phyloP scores from a whole-genome alignment of 805 yeast species.

The Maudiozyma bulderi region DNA sequence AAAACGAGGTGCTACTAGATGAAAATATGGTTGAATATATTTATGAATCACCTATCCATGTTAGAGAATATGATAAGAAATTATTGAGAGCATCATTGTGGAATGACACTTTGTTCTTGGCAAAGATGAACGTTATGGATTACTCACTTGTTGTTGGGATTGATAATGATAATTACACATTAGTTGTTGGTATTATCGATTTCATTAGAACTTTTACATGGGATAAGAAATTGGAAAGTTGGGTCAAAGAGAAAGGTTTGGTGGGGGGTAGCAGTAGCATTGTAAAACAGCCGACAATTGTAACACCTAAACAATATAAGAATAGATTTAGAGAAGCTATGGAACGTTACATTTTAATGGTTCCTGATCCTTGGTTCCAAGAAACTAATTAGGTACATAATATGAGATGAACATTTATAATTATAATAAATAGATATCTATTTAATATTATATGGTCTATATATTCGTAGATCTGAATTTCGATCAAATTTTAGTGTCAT shows the following conservation, averaged over 20 bases:
- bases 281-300: constrained; percentile 91
- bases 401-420: neutral
- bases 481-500: no score
- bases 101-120: constrained; percentile 88
- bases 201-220: constrained; percentile 94
- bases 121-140: constrained; percentile 98
- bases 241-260: constrained; percentile 94
- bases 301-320: constrained; percentile 92
- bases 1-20: constrained; percentile 86
- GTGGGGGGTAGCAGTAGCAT: constrained; percentile 56
- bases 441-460: neutral
- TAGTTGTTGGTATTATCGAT: constrained; percentile 90
- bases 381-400: constrained; percentile 13
- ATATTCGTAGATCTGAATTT: no score
- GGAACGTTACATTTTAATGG: constrained; percentile 91
- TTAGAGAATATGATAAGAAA: constrained; percentile 83
- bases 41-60: constrained; percentile 91
- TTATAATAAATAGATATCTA: no score
- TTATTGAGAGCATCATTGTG: constrained; percentile 79
- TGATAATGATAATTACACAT: constrained; percentile 52
- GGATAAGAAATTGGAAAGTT: constrained; percentile 96
- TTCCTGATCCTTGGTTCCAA: constrained; percentile 61
- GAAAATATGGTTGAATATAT: constrained; percentile 98
- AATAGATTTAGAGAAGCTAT: constrained; percentile 93
- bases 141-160: constrained; percentile 92